A percentile compares a stretch with the other conserved stretches of the same genome.
Conservation (phyloP, 495 filamentous ascomycete genomes). For the Aspergillus affinis region DNA sequence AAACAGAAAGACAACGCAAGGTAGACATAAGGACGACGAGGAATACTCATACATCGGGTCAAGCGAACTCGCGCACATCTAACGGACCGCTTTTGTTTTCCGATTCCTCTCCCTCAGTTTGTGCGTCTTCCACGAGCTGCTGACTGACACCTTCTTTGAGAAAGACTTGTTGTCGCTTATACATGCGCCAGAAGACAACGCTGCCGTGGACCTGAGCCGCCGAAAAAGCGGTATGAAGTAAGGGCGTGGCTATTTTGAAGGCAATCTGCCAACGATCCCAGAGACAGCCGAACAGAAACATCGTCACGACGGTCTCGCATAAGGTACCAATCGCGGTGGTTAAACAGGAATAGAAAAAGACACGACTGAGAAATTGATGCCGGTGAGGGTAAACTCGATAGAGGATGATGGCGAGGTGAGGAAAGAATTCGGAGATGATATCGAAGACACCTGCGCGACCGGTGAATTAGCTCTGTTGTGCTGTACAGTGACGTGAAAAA, state of each 20-base stretch:
- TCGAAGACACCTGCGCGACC: constrained; percentile 45
- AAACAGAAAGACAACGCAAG: too few relatives aligned
- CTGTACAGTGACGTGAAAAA: neutral
- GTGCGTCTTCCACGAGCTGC: neutral
- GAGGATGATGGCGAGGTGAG: constrained; percentile 50
- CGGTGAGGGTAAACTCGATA: constrained; percentile 42
- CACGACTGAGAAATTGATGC: constrained; percentile 41
- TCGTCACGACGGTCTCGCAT: constrained; percentile 46
- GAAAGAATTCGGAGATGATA: constrained; percentile 49
- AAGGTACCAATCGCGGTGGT: constrained; percentile 43
- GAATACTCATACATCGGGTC: neutral
- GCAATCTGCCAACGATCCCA: constrained; percentile 47
- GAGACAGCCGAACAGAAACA: constrained; percentile 49
- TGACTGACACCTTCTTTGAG: constrained; percentile 14
- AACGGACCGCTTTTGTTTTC: neutral
- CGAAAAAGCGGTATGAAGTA: constrained; percentile 46
- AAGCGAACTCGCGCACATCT: neutral
- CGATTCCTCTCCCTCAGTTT: neutral
- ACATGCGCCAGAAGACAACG: constrained; percentile 45
- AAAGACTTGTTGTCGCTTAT: constrained; percentile 28
- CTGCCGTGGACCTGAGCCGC: constrained; percentile 47
- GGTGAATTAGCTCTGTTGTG: too few relatives aligned
- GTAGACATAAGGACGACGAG: too few relatives aligned
- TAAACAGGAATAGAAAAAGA: constrained; percentile 40
- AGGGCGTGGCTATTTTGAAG: constrained; percentile 49